phyloP scores from a whole-genome alignment of 805 yeast species.

The Candida bentonensis region DNA sequence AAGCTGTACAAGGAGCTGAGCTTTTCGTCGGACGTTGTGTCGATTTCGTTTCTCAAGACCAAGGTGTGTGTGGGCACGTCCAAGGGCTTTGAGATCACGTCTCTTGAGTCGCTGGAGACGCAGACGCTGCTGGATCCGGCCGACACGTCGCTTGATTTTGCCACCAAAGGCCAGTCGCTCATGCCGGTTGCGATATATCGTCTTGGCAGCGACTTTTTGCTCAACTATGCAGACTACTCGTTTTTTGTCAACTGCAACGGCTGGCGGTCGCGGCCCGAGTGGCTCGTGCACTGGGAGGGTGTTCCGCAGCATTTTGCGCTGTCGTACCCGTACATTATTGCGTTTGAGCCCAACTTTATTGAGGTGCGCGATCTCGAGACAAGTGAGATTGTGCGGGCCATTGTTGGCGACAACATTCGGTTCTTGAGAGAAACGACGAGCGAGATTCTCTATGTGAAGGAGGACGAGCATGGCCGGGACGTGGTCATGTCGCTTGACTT shows the following conservation, averaged over 20 bases:
- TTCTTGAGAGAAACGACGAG: conserved; percentile 81
- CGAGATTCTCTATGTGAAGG: conserved; percentile 86
- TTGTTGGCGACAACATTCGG: conserved; percentile 83
- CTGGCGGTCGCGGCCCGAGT: conserved; percentile 87
- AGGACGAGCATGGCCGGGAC: conserved; percentile 79
- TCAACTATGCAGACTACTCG: conserved; percentile 85
- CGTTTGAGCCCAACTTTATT: conserved; percentile 80
- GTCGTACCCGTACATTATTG: conserved; percentile 84
- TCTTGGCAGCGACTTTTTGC: conserved; percentile 73
- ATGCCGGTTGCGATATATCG: conserved; percentile 88
- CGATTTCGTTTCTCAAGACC: conserved; percentile 78
- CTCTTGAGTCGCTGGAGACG: conserved; percentile 67
- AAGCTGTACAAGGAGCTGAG: conserved; percentile 67
- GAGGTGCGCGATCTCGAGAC: conserved; percentile 87
- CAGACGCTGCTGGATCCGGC: conserved; percentile 95
- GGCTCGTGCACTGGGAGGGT: conserved; percentile 97
- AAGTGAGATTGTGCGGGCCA: conserved; percentile 74
- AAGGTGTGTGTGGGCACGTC: conserved; percentile 91
- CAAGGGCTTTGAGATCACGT: conserved; percentile 89
- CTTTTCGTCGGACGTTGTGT: conserved; percentile 80
- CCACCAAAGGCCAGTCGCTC: conserved; percentile 63
- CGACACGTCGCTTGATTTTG: conserved; percentile 92
- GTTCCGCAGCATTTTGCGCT: conserved; percentile 83
- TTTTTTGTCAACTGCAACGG: conserved; percentile 91
- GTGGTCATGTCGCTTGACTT: conserved; percentile 87